Evolutionary conservation across 495 filamentous ascomycete species (phyloP), one percentile per base, ranked within the genome.

Genomic region (Rhizodiscina lignyota): DNA sequence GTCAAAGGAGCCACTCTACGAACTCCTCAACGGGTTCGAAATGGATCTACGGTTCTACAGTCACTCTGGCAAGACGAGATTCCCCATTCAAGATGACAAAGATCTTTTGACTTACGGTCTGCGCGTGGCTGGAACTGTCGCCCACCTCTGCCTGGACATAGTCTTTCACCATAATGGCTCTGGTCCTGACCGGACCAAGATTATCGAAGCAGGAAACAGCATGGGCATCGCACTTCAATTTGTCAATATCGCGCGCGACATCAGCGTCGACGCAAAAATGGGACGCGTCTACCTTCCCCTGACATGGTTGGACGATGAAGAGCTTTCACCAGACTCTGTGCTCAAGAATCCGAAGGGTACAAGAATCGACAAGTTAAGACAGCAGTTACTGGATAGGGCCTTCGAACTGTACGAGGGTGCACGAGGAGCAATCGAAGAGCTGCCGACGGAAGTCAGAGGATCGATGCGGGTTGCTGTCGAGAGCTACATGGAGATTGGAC

Each of bases 401-500:
- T 70, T 77, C 33, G 41, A 40, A 15, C 48, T 68, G 18, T 75
- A 80, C 44, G 40, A 53, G 4, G 52, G 50, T 15, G 61, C 67
- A 4, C 51, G 61, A 34, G 44, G 28, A 1, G 61, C 63, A 1
- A 74, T 82, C 47, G 58, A 70, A 30, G 38, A 62, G 40, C 48
- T 82, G 8, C 76, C 77, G 3, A 8, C 19, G 0, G 64, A 68
- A 35, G 66, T 65, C 3, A 57, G 68, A 36, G 68, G 63, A 3
- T 70, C 74, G 2, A 63, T 79, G 50, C 56, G 68, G 20, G 72
- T 77, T 5, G 75, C 73, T 2, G 69, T 80, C 0, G 74, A 80
- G 53, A 77, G 70, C 41, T 82, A 82, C 39, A 74, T 82, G 66
- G 74, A 77, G 45, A 82, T 80, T 50, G 77, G 73, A 11, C 50